These are phyloP conservation scores for Lachnum nothofagi DNA, from an alignment of 2,329 filamentous ascomycete species.

Conservation along the genomic window DNA sequence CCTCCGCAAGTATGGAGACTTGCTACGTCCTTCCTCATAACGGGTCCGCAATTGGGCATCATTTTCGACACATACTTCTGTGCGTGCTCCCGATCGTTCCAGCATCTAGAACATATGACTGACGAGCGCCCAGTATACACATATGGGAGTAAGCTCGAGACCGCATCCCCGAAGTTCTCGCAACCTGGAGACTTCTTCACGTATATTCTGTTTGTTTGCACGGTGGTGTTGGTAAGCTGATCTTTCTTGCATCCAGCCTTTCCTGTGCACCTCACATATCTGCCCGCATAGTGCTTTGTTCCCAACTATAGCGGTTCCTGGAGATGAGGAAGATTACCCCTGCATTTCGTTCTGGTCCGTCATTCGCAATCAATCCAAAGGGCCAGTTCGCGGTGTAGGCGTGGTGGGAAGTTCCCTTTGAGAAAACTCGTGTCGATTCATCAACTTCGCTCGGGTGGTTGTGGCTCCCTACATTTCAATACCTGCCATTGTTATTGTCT, in stretches of 20 bases:
- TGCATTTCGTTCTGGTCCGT: slow-evolving; percentile 46
- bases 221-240: slow-evolving; percentile 57
- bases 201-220: slow-evolving; percentile 59
- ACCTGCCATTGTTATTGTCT: neutral
- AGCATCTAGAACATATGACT: slow-evolving; percentile 1
- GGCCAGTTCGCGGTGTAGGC: slow-evolving; percentile 48
- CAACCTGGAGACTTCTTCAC: slow-evolving; percentile 61
- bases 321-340: slow-evolving; percentile 55
- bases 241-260: slow-evolving; percentile 15
- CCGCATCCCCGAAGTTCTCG: slow-evolving; percentile 54
- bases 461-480: slow-evolving; percentile 35
- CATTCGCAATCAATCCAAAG: slow-evolving; percentile 49
- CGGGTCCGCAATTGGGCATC: slow-evolving; percentile 38
- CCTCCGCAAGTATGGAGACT: slow-evolving; percentile 39
- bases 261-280: slow-evolving; percentile 53
- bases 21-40: slow-evolving; percentile 35
- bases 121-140: slow-evolving; percentile 50
- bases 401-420: slow-evolving; percentile 52
- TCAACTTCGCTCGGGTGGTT: slow-evolving; percentile 34
- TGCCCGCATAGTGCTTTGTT: slow-evolving; percentile 48
- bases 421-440: slow-evolving; percentile 44
- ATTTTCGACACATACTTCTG: slow-evolving; percentile 66
- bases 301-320: slow-evolving; percentile 56
- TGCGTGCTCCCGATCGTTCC: slow-evolving; percentile 35
- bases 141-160: slow-evolving; percentile 61